Evolutionary conservation across 257 asterid species (phyloP).

Genomic region (Solanum phureja): DNA sequence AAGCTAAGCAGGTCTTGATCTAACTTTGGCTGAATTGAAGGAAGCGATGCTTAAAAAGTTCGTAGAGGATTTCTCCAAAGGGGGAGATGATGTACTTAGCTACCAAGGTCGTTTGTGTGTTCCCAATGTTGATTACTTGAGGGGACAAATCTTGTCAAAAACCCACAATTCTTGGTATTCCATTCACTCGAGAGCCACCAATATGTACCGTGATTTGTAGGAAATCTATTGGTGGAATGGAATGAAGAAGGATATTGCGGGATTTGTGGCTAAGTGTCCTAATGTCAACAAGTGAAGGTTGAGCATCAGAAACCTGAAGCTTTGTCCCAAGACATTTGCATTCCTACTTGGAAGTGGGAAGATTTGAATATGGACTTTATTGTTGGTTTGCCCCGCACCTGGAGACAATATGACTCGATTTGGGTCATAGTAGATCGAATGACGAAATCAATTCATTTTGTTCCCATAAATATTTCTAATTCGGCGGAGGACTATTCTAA

Average conservation of each 20-base stretch:
- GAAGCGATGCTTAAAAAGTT: background rate
- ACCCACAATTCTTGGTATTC: background rate
- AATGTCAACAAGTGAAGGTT: background rate
- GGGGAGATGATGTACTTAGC: background rate
- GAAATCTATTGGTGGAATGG: background rate
- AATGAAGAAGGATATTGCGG: background rate
- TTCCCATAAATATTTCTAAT: background rate
- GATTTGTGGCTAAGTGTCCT: background rate
- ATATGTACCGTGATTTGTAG: background rate
- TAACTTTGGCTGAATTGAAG: background rate
- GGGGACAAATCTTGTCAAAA: background rate
- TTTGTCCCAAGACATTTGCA: background rate
- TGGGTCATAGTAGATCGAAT: background rate
- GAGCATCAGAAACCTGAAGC: background rate
- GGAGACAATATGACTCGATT: too few species aligned
- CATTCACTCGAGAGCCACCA: background rate
- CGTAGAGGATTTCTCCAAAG: background rate
- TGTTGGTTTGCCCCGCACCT: too few species aligned
- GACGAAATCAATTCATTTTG: background rate
- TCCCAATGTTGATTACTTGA: background rate
- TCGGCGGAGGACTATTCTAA: background rate
- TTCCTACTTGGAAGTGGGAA: background rate
- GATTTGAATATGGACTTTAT: background rate
- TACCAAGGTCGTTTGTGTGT: background rate
- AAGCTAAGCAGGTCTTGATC: too few species aligned